phyloP scores from a whole-genome alignment of 176 grass and related monocot genomes.

The Oryza coarctata region DNA sequence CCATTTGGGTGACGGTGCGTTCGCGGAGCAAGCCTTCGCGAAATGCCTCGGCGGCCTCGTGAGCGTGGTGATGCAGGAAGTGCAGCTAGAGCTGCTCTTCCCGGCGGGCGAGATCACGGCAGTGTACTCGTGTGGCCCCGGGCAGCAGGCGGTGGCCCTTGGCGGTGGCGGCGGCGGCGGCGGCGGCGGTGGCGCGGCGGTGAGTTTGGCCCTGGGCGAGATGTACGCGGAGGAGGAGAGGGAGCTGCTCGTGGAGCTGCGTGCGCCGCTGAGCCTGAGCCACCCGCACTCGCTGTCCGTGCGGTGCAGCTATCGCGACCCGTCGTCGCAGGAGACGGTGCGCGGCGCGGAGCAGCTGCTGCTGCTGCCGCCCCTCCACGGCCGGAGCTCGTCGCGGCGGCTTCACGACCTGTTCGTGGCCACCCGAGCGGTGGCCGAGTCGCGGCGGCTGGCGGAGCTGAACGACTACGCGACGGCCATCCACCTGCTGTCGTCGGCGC shows the following conservation, averaged over 20 bases:
- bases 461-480: constrained; percentile 66
- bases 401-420: constrained; percentile 88
- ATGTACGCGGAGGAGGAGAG: constrained; percentile 91
- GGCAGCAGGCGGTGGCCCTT: constrained; percentile 46
- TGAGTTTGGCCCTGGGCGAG: constrained; percentile 56
- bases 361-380: constrained; percentile 47
- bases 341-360: constrained; percentile 50
- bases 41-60: constrained; percentile 87
- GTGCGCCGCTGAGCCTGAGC: constrained; percentile 41
- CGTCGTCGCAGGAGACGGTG: constrained; percentile 46
- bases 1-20: not conserved
- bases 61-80: constrained; percentile 91
- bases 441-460: constrained; percentile 67
- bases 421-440: constrained; percentile 75
- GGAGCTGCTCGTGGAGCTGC: constrained; percentile 86
- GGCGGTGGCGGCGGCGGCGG: constrained; percentile 25
- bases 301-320: constrained; percentile 65
- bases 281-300: constrained; percentile 47
- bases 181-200: not conserved
- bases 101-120: constrained; percentile 68
- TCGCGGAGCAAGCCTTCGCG: constrained; percentile 64
- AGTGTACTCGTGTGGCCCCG: constrained; percentile 65
- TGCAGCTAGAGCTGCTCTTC: constrained; percentile 61
- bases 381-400: constrained; percentile 25
- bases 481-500: constrained; percentile 77